These are phyloP conservation scores for Cercospora beticola DNA, from an alignment of 2,329 filamentous ascomycete species.

Conservation along the genomic window DNA sequence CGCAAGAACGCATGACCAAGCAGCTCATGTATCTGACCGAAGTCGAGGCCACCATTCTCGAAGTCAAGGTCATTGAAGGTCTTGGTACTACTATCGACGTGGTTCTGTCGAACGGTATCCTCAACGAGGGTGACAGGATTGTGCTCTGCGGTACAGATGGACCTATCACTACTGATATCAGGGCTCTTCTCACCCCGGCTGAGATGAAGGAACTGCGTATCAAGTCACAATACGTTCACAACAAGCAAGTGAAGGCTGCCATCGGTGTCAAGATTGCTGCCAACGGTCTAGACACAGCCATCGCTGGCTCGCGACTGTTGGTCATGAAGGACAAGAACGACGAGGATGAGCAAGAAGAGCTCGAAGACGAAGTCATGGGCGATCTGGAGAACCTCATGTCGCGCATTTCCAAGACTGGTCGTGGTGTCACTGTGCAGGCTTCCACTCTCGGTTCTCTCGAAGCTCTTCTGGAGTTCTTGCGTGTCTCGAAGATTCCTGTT, in stretches of 20 bases:
- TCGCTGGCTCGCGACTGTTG: constrained; percentile 90
- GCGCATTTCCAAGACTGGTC: constrained; percentile 86
- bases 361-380: constrained; percentile 93
- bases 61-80: constrained; percentile 98
- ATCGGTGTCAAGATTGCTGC: constrained; percentile 98
- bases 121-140: constrained; percentile 90
- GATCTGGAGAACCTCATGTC: constrained; percentile 89
- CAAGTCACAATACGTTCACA: constrained; percentile 95
- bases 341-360: constrained; percentile 70
- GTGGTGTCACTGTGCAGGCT: constrained; percentile 94
- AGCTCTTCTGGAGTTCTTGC: constrained; percentile 92
- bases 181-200: constrained; percentile 88
- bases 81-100: constrained; percentile 99
- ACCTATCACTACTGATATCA: constrained; percentile 89
- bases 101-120: constrained; percentile 90
- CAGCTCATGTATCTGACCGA: constrained; percentile 98
- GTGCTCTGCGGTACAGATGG: constrained; percentile 97
- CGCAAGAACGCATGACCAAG: constrained; percentile 95
- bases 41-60: constrained; percentile 94
- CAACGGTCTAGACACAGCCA: constrained; percentile 91
- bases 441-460: constrained; percentile 96
- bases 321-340: constrained; percentile 95
- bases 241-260: constrained; percentile 98
- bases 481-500: constrained; percentile 93
- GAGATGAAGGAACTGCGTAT: constrained; percentile 91